phyloP scores from a whole-genome alignment of 192 early-diverging fungal species.

The Chytriomyces sp. region DNA sequence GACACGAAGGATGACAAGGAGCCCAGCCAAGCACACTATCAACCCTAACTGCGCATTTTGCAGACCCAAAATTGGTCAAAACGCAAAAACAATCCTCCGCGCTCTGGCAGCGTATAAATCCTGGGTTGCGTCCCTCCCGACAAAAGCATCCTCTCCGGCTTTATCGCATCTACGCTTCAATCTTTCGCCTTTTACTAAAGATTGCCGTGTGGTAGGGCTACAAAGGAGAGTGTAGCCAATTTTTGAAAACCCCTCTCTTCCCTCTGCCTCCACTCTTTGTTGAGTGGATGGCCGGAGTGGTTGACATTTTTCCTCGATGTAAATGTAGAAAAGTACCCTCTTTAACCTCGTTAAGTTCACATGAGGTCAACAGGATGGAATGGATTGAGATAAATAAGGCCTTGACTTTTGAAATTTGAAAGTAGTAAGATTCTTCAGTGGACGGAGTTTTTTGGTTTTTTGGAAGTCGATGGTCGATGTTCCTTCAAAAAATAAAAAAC shows the following conservation, averaged over 20 bases:
- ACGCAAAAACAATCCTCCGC: neutral
- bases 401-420: neutral
- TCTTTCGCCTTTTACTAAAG: slow-evolving; percentile 2
- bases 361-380: neutral
- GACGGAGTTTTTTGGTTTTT: too few relatives aligned
- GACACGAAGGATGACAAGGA: slow-evolving; percentile 1
- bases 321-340: neutral
- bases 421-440: neutral
- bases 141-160: neutral
- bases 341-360: neutral
- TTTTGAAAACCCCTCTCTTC: neutral
- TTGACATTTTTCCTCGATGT: neutral
- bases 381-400: neutral
- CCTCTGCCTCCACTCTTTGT: neutral
- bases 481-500: neutral
- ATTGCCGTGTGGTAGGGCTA: slow-evolving; percentile 1
- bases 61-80: too few relatives aligned
- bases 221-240: neutral
- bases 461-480: neutral
- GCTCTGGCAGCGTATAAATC: neutral
- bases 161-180: slow-evolving; percentile 2
- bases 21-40: neutral
- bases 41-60: neutral
- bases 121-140: neutral
- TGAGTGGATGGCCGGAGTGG: neutral